Base-by-base conservation (phyloP, 2,329 filamentous ascomycete genomes). In the Penicillium corylophilum region DNA sequence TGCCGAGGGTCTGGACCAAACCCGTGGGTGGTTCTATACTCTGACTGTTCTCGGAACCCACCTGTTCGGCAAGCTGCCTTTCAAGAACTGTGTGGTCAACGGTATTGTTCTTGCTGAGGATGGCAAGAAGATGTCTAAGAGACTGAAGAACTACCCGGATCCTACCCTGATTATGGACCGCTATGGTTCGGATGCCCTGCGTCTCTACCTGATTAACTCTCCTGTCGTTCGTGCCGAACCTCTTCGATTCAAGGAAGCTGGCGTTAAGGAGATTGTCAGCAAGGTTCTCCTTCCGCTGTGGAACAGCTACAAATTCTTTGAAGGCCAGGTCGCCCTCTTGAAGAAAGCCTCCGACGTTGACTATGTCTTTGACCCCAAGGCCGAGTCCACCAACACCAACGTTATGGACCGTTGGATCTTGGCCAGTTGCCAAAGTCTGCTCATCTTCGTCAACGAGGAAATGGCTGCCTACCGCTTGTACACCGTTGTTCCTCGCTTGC, bases 101-200 rank as follows among this genome's bases (percentile, higher is more conserved):
- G 92, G 92, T 44, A 94, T 96, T 56, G 91, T 96, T 4, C 81
- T 96, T 36, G 92, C 92, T 1, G 91, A 95, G 69, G 90, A 96
- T 66, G 93, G 93, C 50, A 96, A 96, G 79, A 97, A 97, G 79
- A 97, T 97, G 93, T 96, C 91, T 6, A 97, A 97, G 75, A 85
- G 93, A 48, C 79, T 96, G 51, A 95, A 96, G 77, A 97, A 97
- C 74, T 97, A 96, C 71, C 93, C 93, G 0, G 91, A 96, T 65
- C 93, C 93, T 10, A 78, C 78, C 50, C 77, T 90, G 46, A 84
- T 97, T 60, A 94, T 96, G 81, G 77, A 88, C 51, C 88, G 88
- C 66, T 95, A 95, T 69, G 93, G 93, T 18, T 92, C 91, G 1
- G 93, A 97, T 74, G 91, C 93, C 26, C 82, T 97, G 44, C 87